phyloP scores from a whole-genome alignment of 768 basidiomycete species.

The Psilocybe subaeruginosa region DNA sequence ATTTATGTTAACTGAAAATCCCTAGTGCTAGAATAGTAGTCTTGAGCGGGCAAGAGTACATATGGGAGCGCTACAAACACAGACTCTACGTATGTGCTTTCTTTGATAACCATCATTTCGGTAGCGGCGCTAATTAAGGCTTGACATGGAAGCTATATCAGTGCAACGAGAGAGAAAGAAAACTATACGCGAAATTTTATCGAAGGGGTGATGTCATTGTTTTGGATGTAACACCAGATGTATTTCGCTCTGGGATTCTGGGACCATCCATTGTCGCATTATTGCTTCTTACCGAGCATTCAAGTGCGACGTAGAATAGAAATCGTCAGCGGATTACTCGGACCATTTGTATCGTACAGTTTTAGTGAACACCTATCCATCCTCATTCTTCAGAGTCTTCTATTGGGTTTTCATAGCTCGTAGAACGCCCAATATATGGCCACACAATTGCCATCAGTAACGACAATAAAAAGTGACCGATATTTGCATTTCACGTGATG shows the following conservation, averaged over 20 bases:
- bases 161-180: not conserved
- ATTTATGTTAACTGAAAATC: not conserved
- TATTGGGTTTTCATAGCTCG: too few relatives aligned
- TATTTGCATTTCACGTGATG: too few relatives aligned
- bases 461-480: too few relatives aligned
- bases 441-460: too few relatives aligned
- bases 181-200: slow-evolving; percentile 7
- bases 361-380: too few relatives aligned
- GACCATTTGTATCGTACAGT: too few relatives aligned
- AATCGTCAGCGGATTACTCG: not conserved
- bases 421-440: too few relatives aligned
- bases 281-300: slow-evolving; percentile 9
- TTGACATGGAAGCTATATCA: not conserved
- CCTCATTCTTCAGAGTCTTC: too few relatives aligned
- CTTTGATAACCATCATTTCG: not conserved
- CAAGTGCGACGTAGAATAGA: not conserved
- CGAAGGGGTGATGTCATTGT: not conserved
- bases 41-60: not conserved
- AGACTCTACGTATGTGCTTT: slow-evolving; percentile 4
- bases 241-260: not conserved
- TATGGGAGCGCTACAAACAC: slow-evolving; percentile 7
- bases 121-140: not conserved
- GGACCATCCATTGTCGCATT: slow-evolving; percentile 9
- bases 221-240: slow-evolving; percentile 2
- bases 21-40: not conserved